These are phyloP conservation scores for Sporothrix phasma DNA, from an alignment of 2,329 filamentous ascomycete genomes.

Conservation along the genomic window DNA sequence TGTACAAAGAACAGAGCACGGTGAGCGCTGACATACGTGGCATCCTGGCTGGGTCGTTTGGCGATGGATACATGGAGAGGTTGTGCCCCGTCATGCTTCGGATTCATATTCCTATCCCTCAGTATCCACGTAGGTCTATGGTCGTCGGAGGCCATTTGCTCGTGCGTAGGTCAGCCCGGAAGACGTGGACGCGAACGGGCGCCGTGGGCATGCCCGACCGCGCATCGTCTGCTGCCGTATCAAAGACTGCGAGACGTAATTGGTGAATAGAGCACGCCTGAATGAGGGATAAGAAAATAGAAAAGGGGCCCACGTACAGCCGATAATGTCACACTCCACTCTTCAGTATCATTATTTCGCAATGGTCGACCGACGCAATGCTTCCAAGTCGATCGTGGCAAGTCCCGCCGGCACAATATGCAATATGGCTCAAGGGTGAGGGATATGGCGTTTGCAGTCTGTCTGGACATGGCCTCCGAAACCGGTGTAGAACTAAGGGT, in stretches of 20 bases:
- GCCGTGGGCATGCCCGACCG: background rate
- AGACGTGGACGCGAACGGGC: conserved; percentile 1
- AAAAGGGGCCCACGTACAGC: conserved; percentile 1
- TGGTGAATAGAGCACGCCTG: background rate
- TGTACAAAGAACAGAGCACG: conserved; percentile 11
- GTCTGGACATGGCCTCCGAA: conserved; percentile 2
- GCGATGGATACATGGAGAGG: background rate
- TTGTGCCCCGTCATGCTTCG: background rate
- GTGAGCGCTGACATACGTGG: background rate
- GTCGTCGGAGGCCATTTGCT: conserved; percentile 1
- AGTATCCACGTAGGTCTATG: background rate
- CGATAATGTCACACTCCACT: conserved; percentile 5
- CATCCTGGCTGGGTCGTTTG: conserved; percentile 10
- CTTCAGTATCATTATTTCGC: background rate
- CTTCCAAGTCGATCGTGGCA: conserved; percentile 5
- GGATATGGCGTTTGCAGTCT: background rate
- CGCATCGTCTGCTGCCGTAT: background rate
- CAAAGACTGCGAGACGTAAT: conserved; percentile 1
- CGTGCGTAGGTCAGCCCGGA: conserved; percentile 6
- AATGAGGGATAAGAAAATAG: background rate
- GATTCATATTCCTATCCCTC: background rate
- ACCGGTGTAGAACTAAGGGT: background rate
- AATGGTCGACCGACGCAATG: conserved; percentile 7
- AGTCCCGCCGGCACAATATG: conserved; percentile 7
- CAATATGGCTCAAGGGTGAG: conserved; percentile 9